Evolutionary conservation across 2,329 filamentous ascomycete species (phyloP), one percentile per base, ranked within the genome.

Genomic region (Conoideocrella luteorostrata): DNA sequence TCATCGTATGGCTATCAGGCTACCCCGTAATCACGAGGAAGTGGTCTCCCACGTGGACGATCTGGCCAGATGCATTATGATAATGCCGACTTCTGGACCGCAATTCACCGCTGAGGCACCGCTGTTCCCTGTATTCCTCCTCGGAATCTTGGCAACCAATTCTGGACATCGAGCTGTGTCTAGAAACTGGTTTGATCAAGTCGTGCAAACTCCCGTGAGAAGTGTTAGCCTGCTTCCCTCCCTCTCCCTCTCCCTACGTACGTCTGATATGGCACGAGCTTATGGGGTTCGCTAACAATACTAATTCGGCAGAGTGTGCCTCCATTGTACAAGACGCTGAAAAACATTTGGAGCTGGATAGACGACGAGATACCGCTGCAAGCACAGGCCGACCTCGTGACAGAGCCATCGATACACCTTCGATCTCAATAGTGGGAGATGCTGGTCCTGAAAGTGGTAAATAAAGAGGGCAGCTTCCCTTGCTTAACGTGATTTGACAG

Each of bases 41-140:
- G 61, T 69, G 11, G 15, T 68, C 9, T 26, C 45, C 15, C 61
- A 59, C 17, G 23, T 68, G 11, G 30, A 42, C 1, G 57, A 66
- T 26, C 52, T 69, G n/a, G 60, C 60, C 5, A 56, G 47, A 43
- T 66, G 64, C 39, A 66, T 69, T 15, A 51, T 49, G 3, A 60
- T 67, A 7, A 66, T 68, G 65, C 66, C 66, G 2, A 69, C 66
- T 2, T 66, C 63, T 4, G 66, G 66, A 6, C 52, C 52, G 17
- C 52, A 64, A 3, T 69, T 69, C 39, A 69, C 66, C 7, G 65
- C 66, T 2, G 66, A 69, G 39, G 65, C 66, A 6, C 66, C 66
- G 5, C 53, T 69, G 2, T 58, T 68, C 9, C 66, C 66, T 0
- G 65, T 68, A 1, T 69, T 68, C 35, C 55, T 69, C n/a, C 45